Evolutionary conservation across 2,329 filamentous ascomycete species (phyloP), one percentile per base, ranked within the genome.

Genomic region (Fusarium pseudocircinatum): DNA sequence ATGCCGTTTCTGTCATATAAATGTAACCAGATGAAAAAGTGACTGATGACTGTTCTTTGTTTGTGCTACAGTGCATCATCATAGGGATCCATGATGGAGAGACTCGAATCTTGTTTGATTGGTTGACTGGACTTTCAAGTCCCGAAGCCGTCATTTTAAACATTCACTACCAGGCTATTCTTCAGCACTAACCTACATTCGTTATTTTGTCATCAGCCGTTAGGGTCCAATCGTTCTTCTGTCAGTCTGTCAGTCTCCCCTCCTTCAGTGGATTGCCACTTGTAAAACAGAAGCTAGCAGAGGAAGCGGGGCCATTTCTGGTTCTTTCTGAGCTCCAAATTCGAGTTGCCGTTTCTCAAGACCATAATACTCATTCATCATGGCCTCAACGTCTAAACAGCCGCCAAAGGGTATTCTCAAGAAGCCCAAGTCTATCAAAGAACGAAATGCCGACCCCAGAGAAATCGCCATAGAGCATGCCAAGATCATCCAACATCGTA

Each of bases 391-490:
- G 30, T 47, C 76, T 18, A 80, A 79, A 69, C 82, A 84, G 54
- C 82, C 83, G 28, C 66, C 74, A 18, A 91, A 89, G 77, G 85
- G 89, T 70, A 90, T 91, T 67, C 84, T 93, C 22, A 93, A 92
- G 79, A 91, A 89, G 62, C 84, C 77, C 47, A 72, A 72, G 32
- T 62, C 74, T 20, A 65, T 75, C 46, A 67, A 77, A 62, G 77
- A 80, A 43, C 77, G 79, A 57, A 68, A 78, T 43, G 66, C 70
- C 34, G 84, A 84, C 77, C 87, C 84, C 63, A 85, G 85, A 67
- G 88, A 92, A 67, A 88, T 94, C 63, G 96, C 95, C 56, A 84
- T 96, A 67, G 90, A 94, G 78, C 95, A 98, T 85, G 96, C 96
- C 46, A 88, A 88, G 75, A 89, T 94, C 61, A 91, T 98, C 58